A percentile compares a stretch with the other conserved stretches of the same genome.
phyloP scores from a whole-genome alignment of 2,329 filamentous ascomycete species.

The Phyllosticta citribraziliensis region DNA sequence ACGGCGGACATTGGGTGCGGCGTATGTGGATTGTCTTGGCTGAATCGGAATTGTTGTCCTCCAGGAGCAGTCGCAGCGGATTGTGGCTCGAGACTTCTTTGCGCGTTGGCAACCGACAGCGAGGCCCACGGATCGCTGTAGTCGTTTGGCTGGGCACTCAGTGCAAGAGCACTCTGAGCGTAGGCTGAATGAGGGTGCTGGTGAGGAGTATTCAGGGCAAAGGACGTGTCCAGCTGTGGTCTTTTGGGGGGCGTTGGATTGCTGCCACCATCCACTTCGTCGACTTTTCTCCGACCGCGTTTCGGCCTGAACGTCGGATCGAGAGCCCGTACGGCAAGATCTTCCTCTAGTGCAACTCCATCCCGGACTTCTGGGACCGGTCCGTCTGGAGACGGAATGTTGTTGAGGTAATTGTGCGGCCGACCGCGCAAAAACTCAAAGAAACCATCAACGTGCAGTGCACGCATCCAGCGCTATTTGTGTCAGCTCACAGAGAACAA shows the following conservation, averaged over 20 bases:
- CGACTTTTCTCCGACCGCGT: slow-evolving; percentile 52
- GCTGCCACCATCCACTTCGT: slow-evolving; percentile 46
- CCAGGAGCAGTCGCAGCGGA: slow-evolving; percentile 33
- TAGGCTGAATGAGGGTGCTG: slow-evolving; percentile 38
- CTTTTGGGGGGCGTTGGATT: slow-evolving; percentile 45
- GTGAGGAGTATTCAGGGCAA: slow-evolving; percentile 23
- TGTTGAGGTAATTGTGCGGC: slow-evolving; percentile 67
- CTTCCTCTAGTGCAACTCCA: slow-evolving; percentile 76
- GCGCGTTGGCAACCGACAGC: slow-evolving; percentile 25
- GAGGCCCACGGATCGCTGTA: slow-evolving; percentile 39
- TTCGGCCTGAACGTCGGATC: slow-evolving; percentile 63
- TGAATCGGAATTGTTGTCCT: slow-evolving; percentile 37
- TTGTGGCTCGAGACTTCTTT: slow-evolving; percentile 28
- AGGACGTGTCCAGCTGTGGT: slow-evolving; percentile 48
- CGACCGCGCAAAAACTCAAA: slow-evolving; percentile 82
- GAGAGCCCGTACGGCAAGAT: slow-evolving; percentile 75
- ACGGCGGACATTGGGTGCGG: slow-evolving; percentile 72
- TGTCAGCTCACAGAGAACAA: background rate
- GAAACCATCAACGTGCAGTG: slow-evolving; percentile 90
- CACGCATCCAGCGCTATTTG: slow-evolving; percentile 80
- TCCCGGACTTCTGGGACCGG: slow-evolving; percentile 61
- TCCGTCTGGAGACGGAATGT: slow-evolving; percentile 57
- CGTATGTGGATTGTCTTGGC: slow-evolving; percentile 52
- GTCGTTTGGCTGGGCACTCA: slow-evolving; percentile 46
- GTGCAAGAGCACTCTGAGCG: slow-evolving; percentile 41